Conservation (phyloP, 1,284 basidiomycete species). For the Prillingera fragicola region DNA sequence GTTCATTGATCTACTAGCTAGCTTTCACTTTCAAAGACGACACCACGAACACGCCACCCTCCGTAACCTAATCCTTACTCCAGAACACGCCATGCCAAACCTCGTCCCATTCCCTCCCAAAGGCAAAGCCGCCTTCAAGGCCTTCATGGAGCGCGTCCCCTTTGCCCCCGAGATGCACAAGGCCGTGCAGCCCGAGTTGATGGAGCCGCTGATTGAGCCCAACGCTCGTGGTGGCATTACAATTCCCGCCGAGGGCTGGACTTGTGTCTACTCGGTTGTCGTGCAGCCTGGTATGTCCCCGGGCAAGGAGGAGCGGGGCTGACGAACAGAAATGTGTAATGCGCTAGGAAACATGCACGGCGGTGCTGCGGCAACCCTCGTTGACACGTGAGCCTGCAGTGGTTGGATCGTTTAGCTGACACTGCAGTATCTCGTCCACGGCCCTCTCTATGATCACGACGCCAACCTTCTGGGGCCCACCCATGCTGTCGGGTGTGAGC, state of each 20-base stretch:
- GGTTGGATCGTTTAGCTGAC: background rate
- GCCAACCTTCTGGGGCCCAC: conserved; percentile 34
- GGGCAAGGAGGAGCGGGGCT: too few species aligned
- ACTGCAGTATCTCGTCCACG: conserved; percentile 1
- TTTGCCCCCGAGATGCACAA: background rate
- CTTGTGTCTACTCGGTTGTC: background rate
- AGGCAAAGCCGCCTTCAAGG: background rate
- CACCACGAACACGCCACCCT: too few species aligned
- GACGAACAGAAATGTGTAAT: background rate
- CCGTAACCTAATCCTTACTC: too few species aligned
- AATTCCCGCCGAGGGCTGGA: conserved; percentile 1
- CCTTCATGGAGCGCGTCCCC: background rate
- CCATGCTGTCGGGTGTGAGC: conserved; percentile 30
- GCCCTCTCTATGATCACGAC: conserved; percentile 14
- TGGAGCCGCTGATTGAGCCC: conserved; percentile 1
- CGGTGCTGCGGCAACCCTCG: conserved; percentile 26
- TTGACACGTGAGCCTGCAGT: conserved; percentile 27
- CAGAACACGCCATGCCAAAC: background rate
- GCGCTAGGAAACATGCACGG: conserved; percentile 27
- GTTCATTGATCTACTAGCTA: too few species aligned
- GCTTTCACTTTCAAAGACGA: too few species aligned
- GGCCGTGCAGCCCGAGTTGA: background rate
- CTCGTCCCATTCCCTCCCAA: background rate
- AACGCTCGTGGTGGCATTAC: conserved; percentile 5
- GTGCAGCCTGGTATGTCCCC: too few species aligned